Evolutionary conservation across 306 rosid species (phyloP).

Genomic region (Vigna mungo): DNA sequence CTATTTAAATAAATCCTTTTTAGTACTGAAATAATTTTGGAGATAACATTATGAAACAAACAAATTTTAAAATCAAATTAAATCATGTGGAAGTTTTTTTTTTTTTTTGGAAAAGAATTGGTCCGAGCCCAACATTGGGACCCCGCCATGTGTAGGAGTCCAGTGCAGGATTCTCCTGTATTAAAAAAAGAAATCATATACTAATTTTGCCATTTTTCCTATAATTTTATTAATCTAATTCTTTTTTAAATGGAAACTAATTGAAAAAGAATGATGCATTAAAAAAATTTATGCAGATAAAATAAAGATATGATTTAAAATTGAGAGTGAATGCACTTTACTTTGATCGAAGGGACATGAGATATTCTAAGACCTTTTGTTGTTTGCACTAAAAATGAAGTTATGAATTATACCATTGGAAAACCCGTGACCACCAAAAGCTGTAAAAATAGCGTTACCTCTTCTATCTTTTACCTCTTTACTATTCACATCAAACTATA

Average conservation of each 20-base stretch:
- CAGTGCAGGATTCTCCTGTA: background rate
- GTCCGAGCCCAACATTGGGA: background rate
- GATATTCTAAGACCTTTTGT: background rate
- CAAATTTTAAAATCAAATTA: slow-evolving; percentile 9
- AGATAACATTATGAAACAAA: background rate
- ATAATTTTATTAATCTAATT: background rate
- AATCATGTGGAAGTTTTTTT: background rate
- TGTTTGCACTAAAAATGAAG: background rate
- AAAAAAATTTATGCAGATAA: background rate
- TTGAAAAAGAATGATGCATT: background rate
- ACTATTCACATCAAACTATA: slow-evolving; percentile 28
- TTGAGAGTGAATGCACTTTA: background rate
- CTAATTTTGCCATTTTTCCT: background rate
- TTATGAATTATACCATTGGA: background rate
- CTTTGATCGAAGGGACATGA: background rate
- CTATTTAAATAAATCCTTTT: background rate
- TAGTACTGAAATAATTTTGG: background rate
- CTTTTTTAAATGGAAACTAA: background rate
- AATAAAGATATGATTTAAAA: background rate
- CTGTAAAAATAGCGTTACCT: background rate
- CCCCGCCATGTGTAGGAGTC: slow-evolving; percentile 42
- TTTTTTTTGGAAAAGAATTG: background rate
- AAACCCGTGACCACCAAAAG: slow-evolving; percentile 2
- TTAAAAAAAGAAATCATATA: background rate
- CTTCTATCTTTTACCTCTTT: slow-evolving; percentile 2